Evolutionary conservation across 2,329 filamentous ascomycete species (phyloP), one percentile per base, ranked within the genome.

Genomic region (Fusarium sp.): DNA sequence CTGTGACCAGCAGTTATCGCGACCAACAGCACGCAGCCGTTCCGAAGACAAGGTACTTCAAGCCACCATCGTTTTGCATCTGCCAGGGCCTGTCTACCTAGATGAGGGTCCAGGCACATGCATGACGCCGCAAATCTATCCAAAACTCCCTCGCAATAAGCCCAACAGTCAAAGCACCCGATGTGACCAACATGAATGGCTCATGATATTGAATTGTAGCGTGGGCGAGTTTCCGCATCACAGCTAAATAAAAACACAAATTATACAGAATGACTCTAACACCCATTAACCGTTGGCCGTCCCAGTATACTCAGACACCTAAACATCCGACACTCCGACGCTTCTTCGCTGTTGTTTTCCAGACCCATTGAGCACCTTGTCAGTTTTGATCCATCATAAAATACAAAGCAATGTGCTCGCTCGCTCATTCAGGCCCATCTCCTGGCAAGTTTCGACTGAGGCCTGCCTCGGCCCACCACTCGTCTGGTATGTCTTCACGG

Each of bases 401-500:
- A 29, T 51, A 66, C 46, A 66, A 64, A 51, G 60, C 58, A 62
- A 36, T 29, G 14, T 49, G 2, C 24, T 20, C 27, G 29, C 20
- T 22, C 58, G 61, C 64, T 71, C 63, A 80, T 44, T 78, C 77
- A 16, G 69, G 69, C 24, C 70, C 74, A 17, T 80, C 80, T 57
- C 75, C 79, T 38, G 79, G 78, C 63, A 90, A 82, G 16, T 86
- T 91, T 71, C 91, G 88, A 77, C 87, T 91, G 72, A 94, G 86
- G 46, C 92, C 92, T 67, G 88, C 91, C 77, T 90, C 88, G 67
- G 90, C 89, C 94, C 94, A 97, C 91, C 92, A 95, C 72, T 94
- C 91, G 70, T 96, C 93, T 0, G 93, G 92, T 62, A 96, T 92
- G 75, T 95, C 93, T 78, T 94, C 89, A 27, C 93, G 86, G 20